phyloP scores from a whole-genome alignment of 2,329 filamentous ascomycete genomes.

The Aspergillus luchuensis region DNA sequence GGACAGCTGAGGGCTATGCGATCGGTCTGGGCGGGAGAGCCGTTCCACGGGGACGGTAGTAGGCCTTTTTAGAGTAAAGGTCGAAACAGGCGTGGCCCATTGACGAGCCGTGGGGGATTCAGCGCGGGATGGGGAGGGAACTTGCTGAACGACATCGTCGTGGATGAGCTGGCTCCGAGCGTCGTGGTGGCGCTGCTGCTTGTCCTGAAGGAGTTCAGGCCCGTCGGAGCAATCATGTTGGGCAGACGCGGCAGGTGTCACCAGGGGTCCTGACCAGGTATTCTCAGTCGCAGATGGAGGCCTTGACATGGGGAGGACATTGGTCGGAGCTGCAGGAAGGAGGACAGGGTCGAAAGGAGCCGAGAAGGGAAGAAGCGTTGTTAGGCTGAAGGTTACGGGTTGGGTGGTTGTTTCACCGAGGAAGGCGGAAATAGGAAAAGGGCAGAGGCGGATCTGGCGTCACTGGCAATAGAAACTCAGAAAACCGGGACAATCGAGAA shows the following conservation, averaged over 20 bases:
- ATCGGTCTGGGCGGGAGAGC: conserved; percentile 27
- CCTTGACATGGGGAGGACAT: conserved; percentile 56
- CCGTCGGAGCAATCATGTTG: conserved; percentile 41
- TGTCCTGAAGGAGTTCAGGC: conserved; percentile 29
- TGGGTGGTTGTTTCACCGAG: conserved; percentile 19
- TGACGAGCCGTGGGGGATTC: conserved; percentile 42
- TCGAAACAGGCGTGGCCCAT: conserved; percentile 34
- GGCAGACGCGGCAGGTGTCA: conserved; percentile 48
- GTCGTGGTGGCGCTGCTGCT: conserved; percentile 41
- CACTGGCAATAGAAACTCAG: conserved; percentile 22
- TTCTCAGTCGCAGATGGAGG: conserved; percentile 47
- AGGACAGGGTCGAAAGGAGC: conserved; percentile 20
- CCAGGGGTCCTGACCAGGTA: conserved; percentile 45
- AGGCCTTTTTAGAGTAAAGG: conserved; percentile 40
- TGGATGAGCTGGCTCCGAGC: conserved; percentile 33
- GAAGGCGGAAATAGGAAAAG: conserved; percentile 14
- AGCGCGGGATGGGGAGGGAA: conserved; percentile 35
- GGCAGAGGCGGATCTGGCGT: conserved; percentile 28
- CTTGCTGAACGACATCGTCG: conserved; percentile 32
- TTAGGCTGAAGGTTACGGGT: conserved; percentile 18
- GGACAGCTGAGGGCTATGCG: conserved; percentile 55
- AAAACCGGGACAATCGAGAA: conserved; percentile 17
- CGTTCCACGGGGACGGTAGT: conserved; percentile 35
- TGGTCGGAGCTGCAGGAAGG: conserved; percentile 42
- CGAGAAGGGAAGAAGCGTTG: conserved; percentile 18